Evolutionary conservation across 768 basidiomycete genomes (phyloP).

Genomic region (Suillus alpinus): DNA sequence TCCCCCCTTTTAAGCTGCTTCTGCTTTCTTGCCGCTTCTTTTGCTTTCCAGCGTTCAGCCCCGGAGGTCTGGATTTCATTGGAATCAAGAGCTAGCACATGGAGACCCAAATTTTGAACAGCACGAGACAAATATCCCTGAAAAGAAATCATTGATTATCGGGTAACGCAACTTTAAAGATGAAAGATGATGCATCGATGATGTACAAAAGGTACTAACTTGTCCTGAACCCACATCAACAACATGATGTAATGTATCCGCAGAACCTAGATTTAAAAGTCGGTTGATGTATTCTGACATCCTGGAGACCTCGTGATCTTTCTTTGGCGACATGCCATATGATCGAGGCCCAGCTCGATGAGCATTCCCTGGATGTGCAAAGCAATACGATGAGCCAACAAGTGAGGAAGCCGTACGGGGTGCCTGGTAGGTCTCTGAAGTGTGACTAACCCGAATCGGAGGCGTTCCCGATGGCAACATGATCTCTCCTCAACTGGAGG

Average conservation of each 20-base stretch:
- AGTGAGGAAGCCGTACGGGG: constrained; percentile 2
- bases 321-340: constrained; percentile 73
- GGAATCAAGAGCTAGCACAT: constrained; percentile 68
- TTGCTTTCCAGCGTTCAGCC: constrained; percentile 44
- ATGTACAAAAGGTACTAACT: constrained; percentile 30
- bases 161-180: background rate
- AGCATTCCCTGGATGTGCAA: constrained; percentile 7
- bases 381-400: background rate
- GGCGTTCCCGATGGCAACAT: constrained; percentile 7
- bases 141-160: constrained; percentile 1
- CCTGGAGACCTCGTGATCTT: constrained; percentile 64
- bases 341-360: constrained; percentile 6
- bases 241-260: constrained; percentile 35
- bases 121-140: constrained; percentile 65
- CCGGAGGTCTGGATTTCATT: constrained; percentile 58
- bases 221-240: constrained; percentile 79
- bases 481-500: constrained; percentile 25
- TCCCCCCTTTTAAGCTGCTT: constrained; percentile 11
- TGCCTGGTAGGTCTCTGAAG: background rate
- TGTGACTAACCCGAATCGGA: constrained; percentile 12
- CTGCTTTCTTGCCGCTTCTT: constrained; percentile 18
- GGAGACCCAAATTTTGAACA: constrained; percentile 33
- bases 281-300: constrained; percentile 55
- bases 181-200: too few species aligned
- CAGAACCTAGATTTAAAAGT: constrained; percentile 28